Conservation (phyloP, 1,284 basidiomycete genomes). For the Vanrija sp. region DNA sequence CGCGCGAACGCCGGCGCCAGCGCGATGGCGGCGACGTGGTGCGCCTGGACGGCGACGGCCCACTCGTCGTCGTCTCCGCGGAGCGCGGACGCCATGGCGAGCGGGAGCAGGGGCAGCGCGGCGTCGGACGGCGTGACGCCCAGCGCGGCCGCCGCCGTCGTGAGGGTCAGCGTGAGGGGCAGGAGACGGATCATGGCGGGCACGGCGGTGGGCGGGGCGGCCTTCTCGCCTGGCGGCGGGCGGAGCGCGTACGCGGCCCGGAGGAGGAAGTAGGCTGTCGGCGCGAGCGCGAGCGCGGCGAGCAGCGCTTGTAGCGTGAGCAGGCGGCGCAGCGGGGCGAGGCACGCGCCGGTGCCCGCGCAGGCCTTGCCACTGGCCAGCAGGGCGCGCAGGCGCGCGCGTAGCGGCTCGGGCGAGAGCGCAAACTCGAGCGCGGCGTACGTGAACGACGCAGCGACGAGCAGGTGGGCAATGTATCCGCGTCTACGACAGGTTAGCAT, state of each 20-base stretch:
- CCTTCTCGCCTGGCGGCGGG: conserved; percentile 1
- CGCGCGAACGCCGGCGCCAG: conserved; percentile 7
- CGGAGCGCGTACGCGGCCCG: conserved; percentile 11
- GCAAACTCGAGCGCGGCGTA: conserved; percentile 1
- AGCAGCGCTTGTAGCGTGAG: neutral
- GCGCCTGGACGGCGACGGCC: conserved; percentile 17
- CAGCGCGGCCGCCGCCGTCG: conserved; percentile 6
- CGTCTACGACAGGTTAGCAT: neutral
- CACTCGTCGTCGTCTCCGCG: conserved; percentile 23
- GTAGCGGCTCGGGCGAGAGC: conserved; percentile 6
- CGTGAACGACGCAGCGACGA: conserved; percentile 1
- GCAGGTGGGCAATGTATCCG: conserved; percentile 9
- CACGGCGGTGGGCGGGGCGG: neutral
- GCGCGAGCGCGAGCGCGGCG: neutral
- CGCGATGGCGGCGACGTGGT: conserved; percentile 12
- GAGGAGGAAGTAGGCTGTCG: conserved; percentile 12
- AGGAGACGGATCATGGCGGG: conserved; percentile 14
- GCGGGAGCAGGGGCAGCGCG: conserved; percentile 13
- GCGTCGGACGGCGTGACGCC: conserved; percentile 5
- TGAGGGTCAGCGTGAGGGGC: conserved; percentile 13
- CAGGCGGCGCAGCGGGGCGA: neutral
- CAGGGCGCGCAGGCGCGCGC: conserved; percentile 1
- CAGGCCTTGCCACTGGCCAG: neutral
- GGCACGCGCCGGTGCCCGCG: neutral
- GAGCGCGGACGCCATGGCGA: conserved; percentile 10